Conservation (phyloP, 2,329 filamentous ascomycete genomes). For the Nemania sp. region DNA sequence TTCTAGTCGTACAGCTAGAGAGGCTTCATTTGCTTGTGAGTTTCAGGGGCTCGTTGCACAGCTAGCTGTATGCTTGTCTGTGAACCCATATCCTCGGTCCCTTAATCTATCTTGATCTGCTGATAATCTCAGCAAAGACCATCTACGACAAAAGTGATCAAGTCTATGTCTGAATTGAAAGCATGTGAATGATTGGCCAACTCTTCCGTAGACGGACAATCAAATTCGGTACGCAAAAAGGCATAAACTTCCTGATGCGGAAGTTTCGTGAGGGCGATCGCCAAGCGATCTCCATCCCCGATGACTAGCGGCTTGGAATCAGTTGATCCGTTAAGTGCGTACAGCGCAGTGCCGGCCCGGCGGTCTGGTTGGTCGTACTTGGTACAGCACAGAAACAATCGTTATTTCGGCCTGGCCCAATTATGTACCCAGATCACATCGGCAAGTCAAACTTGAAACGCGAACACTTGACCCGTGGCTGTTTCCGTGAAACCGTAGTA, state of each 20-base stretch:
- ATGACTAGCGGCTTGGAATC: no score
- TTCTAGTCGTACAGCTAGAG: background rate
- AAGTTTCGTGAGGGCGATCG: constrained; percentile 12
- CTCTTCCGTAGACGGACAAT: background rate
- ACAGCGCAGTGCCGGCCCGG: background rate
- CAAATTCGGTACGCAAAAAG: background rate
- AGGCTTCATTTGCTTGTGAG: background rate
- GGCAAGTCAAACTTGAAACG: constrained; percentile 5
- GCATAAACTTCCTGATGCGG: constrained; percentile 17
- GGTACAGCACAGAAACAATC: no score
- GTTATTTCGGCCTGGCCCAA: constrained; percentile 9
- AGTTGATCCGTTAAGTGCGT: no score
- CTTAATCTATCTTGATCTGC: background rate
- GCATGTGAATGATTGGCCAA: constrained; percentile 4
- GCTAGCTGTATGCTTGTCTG: constrained; percentile 11
- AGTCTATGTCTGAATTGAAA: background rate
- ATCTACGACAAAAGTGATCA: no score
- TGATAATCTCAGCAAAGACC: no score
- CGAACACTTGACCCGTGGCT: no score
- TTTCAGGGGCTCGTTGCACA: background rate
- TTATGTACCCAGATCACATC: background rate
- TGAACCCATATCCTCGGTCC: background rate
- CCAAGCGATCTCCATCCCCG: constrained; percentile 18
- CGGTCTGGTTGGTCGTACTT: background rate
- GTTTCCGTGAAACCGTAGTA: no score